These are phyloP conservation scores for Dothistroma septosporum DNA, from an alignment of 2,329 filamentous ascomycete genomes.

Conservation along the genomic window DNA sequence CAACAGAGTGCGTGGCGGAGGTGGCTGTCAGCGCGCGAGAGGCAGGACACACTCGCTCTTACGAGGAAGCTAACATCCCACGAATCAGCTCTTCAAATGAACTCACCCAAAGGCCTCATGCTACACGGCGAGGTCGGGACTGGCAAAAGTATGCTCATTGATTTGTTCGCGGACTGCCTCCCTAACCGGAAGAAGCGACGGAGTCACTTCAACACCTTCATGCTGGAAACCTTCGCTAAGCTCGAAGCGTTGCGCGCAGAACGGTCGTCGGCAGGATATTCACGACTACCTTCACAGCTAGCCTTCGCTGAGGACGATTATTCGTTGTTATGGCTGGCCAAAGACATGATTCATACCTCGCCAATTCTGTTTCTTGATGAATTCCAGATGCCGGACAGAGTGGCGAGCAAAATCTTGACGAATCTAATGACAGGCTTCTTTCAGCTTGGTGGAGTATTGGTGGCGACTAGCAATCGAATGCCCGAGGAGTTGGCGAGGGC, in stretches of 20 bases:
- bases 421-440: conserved; percentile 77
- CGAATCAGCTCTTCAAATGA: conserved; percentile 65
- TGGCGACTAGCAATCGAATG: conserved; percentile 79
- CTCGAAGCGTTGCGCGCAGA: conserved; percentile 60
- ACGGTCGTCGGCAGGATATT: conserved; percentile 21
- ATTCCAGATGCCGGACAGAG: conserved; percentile 76
- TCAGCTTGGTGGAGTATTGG: conserved; percentile 72
- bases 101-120: conserved; percentile 70
- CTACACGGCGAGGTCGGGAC: conserved; percentile 79
- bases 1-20: conserved; percentile 44
- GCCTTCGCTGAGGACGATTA: conserved; percentile 51
- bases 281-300: conserved; percentile 8
- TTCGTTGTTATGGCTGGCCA: conserved; percentile 68
- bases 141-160: conserved; percentile 80
- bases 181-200: conserved; percentile 68
- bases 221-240: conserved; percentile 70
- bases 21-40: conserved; percentile 53
- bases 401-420: conserved; percentile 72
- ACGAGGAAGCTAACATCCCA: conserved; percentile 66
- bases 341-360: conserved; percentile 68
- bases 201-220: conserved; percentile 84
- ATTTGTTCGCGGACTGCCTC: conserved; percentile 72
- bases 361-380: conserved; percentile 79
- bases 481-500: conserved; percentile 76
- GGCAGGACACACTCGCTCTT: conserved; percentile 55